Evolutionary conservation across 768 basidiomycete genomes (phyloP), one percentile per base, ranked within the genome.

Genomic region (Suillus tomentosus): DNA sequence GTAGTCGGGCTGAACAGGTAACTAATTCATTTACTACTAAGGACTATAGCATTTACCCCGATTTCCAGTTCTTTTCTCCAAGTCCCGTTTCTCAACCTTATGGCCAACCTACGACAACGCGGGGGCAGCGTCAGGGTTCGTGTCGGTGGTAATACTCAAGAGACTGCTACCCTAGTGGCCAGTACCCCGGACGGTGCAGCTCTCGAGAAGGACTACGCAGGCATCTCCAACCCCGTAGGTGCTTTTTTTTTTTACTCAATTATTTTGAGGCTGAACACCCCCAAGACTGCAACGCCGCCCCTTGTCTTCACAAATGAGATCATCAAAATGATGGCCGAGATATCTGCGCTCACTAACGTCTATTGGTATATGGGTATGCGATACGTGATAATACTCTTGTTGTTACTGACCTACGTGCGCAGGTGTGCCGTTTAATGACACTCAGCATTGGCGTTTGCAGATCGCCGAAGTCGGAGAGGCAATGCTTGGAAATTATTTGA

Each of bases 101-200:
- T 95, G 81, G 80, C 85, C 5, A 89, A 90, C 66, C 78, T 95
- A n/a, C 80, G 79, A 56, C 79, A 84, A 67, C 82, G 92, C 34
- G 83, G 84, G 3, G 91, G 91, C 3, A 70, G 74, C 1, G 85
- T 91, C 8, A 75, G 82, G 14, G 75, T 93, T n/a, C 85, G 92
- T 59, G 79, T 94, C 1, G 92, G 92, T 31, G 92, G 92, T 54
- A 94, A 94, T 74, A 87, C 89, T 0, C 92, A 94, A 71, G 92
- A 95, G 62, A 82, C 79, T 3, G 88, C 79, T 7, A 74, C 76
- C 5, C 73, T 86, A 65, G 86, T 85, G 10, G 77, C 78, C 54
- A 79, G 76, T 42, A 82, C 87, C 9, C 71, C 82, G 0, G 80
- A 85, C 56, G 79, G 79, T 24, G 68, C 75, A 11, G 81, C 82